These are phyloP conservation scores for Solanum lycopersicoides DNA, from an alignment of 257 asterid genomes.

Conservation along the genomic window DNA sequence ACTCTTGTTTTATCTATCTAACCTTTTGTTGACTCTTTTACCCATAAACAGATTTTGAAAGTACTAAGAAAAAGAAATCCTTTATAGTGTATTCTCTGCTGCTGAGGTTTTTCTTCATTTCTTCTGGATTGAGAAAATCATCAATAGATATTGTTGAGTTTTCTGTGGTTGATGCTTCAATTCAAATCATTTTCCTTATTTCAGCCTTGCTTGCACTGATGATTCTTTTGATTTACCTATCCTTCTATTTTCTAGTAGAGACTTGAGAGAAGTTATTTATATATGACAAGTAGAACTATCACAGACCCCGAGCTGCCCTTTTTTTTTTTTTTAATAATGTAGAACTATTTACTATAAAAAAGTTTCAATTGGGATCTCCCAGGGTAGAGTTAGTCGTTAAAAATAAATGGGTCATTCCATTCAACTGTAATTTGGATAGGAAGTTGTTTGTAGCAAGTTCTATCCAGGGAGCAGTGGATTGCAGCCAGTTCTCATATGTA, in stretches of 20 bases:
- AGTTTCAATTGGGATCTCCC: neutral
- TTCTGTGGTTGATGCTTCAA: neutral
- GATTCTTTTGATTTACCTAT: neutral
- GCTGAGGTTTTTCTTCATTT: neutral
- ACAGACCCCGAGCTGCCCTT: neutral
- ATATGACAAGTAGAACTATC: neutral
- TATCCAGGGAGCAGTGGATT: neutral
- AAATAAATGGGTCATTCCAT: neutral
- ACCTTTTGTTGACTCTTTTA: neutral
- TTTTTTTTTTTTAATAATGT: too few species aligned
- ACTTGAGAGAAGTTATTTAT: neutral
- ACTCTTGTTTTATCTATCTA: neutral
- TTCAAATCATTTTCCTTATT: neutral
- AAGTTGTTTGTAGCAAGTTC: neutral
- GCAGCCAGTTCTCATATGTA: neutral
- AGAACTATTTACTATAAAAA: neutral
- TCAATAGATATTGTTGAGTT: neutral
- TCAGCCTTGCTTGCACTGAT: neutral
- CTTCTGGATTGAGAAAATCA: neutral
- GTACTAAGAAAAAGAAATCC: neutral
- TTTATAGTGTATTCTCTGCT: neutral
- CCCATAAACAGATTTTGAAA: neutral
- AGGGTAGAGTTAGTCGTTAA: neutral
- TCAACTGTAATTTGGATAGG: neutral
- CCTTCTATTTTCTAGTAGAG: neutral